phyloP scores from a whole-genome alignment of 2,329 filamentous ascomycete species.

The Cladosporium sp. region DNA sequence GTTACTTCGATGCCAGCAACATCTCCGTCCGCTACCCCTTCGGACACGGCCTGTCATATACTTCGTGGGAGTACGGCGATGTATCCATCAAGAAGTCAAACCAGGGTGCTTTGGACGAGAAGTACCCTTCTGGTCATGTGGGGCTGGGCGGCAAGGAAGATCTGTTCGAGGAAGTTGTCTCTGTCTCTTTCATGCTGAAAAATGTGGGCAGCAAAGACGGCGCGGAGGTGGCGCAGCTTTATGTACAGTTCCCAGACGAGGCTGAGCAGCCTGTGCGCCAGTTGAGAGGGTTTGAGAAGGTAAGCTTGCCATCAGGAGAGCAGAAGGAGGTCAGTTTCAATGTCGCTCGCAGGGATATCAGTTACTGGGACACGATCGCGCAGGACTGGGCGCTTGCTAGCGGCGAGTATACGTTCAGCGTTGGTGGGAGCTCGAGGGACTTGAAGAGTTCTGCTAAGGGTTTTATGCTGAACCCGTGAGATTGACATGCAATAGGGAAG shows the following conservation, averaged over 20 bases:
- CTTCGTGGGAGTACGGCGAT: slow-evolving; percentile 37
- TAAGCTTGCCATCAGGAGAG: slow-evolving; percentile 20
- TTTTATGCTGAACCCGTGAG: too few relatives aligned
- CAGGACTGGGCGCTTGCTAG: slow-evolving; percentile 33
- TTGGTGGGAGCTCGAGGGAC: slow-evolving; percentile 4
- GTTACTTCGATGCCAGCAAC: slow-evolving; percentile 38
- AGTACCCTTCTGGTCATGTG: neutral
- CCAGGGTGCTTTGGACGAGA: slow-evolving; percentile 23
- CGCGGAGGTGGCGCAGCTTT: slow-evolving; percentile 54
- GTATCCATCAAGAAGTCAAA: slow-evolving; percentile 19
- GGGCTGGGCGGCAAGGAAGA: slow-evolving; percentile 32
- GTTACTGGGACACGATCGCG: slow-evolving; percentile 37
- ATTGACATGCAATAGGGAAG: too few relatives aligned
- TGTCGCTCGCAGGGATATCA: slow-evolving; percentile 37
- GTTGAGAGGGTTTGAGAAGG: slow-evolving; percentile 38
- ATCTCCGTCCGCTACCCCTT: slow-evolving; percentile 41
- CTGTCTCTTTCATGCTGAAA: slow-evolving; percentile 51
- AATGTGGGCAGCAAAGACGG: slow-evolving; percentile 56
- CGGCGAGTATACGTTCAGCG: neutral
- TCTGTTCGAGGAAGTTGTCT: slow-evolving; percentile 60
- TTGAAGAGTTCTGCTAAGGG: neutral
- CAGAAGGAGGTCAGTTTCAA: slow-evolving; percentile 26
- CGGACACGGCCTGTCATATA: slow-evolving; percentile 42
- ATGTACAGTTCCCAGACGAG: slow-evolving; percentile 30
- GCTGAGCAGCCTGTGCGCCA: slow-evolving; percentile 11